Conservation (phyloP, 345 rosid species). For the Nephelium lappaceum region DNA sequence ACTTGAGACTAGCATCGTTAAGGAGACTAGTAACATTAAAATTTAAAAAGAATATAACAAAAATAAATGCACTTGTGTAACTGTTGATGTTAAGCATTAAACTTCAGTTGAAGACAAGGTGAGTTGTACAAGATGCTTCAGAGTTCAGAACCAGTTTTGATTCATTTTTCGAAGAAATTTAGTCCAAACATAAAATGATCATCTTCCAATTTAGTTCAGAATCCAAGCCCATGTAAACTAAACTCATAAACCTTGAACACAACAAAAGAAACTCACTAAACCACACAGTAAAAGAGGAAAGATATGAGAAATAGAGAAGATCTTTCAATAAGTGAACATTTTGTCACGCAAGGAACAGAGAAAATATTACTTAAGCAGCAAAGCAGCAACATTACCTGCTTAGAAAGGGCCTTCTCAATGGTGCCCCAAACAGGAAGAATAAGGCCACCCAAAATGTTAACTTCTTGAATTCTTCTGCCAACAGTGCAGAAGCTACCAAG, state of each 20-base stretch:
- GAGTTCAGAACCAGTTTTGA: neutral
- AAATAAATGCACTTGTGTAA: neutral
- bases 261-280: conserved; percentile 1
- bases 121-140: neutral
- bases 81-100: neutral
- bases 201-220: neutral
- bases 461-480: conserved; percentile 95
- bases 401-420: conserved; percentile 90
- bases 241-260: neutral
- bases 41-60: no score
- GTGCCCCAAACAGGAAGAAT: conserved; percentile 99
- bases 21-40: neutral
- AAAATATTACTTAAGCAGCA: neutral
- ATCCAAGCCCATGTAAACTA: neutral
- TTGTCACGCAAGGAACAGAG: neutral
- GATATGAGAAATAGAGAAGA: neutral
- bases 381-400: conserved; percentile 58
- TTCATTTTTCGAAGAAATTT: neutral
- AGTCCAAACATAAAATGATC: neutral
- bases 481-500: conserved; percentile 89
- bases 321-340: neutral
- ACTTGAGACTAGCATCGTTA: neutral
- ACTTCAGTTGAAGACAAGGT: neutral
- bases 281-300: neutral
- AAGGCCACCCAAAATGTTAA: conserved; percentile 92